phyloP scores from a whole-genome alignment of 129 eudicot species.

The Lonicera japonica region DNA sequence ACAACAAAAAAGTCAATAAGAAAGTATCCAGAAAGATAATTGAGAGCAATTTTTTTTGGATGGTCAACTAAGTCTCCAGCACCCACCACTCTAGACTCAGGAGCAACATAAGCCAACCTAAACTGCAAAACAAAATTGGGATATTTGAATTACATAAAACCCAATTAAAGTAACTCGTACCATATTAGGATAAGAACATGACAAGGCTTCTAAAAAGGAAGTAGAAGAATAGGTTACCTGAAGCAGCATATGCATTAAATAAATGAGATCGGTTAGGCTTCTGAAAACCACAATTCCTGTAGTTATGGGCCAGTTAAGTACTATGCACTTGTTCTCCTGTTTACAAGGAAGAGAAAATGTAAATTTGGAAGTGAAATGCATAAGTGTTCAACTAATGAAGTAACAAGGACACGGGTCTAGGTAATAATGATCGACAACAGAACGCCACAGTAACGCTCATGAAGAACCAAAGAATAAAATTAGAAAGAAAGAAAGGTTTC shows the following conservation, averaged over 20 bases:
- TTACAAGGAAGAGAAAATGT: constrained; percentile 10
- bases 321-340: constrained; percentile 68
- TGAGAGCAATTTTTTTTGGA: constrained; percentile 59
- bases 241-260: constrained; percentile 67
- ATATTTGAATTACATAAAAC: background rate
- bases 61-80: constrained; percentile 86
- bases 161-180: background rate
- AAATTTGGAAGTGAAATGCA: background rate
- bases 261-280: constrained; percentile 71
- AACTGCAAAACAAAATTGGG: constrained; percentile 32
- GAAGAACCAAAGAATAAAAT: too few species aligned
- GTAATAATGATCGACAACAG: background rate
- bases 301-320: constrained; percentile 52
- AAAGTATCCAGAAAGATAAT: constrained; percentile 66
- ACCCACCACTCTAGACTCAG: constrained; percentile 90
- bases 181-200: background rate
- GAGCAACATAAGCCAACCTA: constrained; percentile 71
- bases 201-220: background rate
- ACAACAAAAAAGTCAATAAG: constrained; percentile 63
- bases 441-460: background rate
- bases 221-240: constrained; percentile 44
- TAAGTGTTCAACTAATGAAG: constrained; percentile 6
- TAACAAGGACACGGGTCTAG: background rate
- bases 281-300: constrained; percentile 52
- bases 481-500: too few species aligned